Conservation (phyloP, 2,329 filamentous ascomycete genomes). For the Aspergillus awamori region DNA sequence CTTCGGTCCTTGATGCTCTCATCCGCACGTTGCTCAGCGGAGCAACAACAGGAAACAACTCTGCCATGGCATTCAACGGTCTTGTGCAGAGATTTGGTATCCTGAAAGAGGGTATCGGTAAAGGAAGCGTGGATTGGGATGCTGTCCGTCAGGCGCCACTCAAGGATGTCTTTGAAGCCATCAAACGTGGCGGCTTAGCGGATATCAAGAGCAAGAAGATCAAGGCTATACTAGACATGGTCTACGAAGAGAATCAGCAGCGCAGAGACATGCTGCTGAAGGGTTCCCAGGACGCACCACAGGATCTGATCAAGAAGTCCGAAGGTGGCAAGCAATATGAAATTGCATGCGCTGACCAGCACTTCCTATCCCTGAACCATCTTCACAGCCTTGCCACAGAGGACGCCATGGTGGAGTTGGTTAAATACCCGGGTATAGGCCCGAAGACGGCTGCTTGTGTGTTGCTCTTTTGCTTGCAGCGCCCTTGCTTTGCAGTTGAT, state of each 20-base stretch:
- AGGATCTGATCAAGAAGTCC: constrained; percentile 46
- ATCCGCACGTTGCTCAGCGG: constrained; percentile 65
- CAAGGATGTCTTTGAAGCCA: constrained; percentile 67
- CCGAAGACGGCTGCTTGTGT: constrained; percentile 69
- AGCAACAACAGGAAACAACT: constrained; percentile 62
- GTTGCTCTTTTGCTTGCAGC: constrained; percentile 64
- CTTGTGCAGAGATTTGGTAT: constrained; percentile 67
- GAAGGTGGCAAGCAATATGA: constrained; percentile 59
- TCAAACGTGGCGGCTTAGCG: constrained; percentile 71
- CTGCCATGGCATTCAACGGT: constrained; percentile 67
- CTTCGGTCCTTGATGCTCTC: constrained; percentile 65
- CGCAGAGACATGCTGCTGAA: constrained; percentile 54
- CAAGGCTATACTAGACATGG: constrained; percentile 71
- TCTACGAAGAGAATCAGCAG: constrained; percentile 68
- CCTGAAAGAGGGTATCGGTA: constrained; percentile 63
- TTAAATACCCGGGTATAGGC: constrained; percentile 65
- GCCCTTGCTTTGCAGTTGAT: constrained; percentile 66
- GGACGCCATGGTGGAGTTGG: constrained; percentile 60
- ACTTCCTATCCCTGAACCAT: constrained; percentile 67
- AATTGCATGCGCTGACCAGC: constrained; percentile 58
- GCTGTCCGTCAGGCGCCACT: constrained; percentile 63
- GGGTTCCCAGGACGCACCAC: constrained; percentile 49
- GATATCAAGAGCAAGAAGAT: constrained; percentile 72
- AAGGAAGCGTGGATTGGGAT: constrained; percentile 76
- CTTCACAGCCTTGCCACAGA: constrained; percentile 58